Evolutionary conservation across 805 yeast species (phyloP).

Genomic region (Kazachstania kunashirensis): DNA sequence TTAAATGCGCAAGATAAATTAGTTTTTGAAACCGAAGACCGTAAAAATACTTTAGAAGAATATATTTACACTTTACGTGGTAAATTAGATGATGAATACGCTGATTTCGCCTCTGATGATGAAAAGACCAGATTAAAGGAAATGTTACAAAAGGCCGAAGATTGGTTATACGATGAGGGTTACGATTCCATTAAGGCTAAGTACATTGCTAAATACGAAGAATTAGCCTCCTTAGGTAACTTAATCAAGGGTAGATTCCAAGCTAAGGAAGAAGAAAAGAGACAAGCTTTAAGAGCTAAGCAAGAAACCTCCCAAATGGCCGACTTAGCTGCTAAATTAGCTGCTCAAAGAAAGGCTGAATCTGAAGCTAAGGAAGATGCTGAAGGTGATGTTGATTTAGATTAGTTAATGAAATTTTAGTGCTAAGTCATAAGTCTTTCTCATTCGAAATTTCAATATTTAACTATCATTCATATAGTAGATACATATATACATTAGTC

Average conservation of each 20-base stretch:
- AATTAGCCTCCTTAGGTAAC: slow-evolving; percentile 89
- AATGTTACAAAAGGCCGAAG: slow-evolving; percentile 79
- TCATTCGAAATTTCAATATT: too few species aligned
- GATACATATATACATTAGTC: too few species aligned
- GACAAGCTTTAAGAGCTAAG: slow-evolving; percentile 76
- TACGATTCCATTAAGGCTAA: slow-evolving; percentile 93
- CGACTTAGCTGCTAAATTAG: slow-evolving; percentile 73
- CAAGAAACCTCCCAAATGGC: slow-evolving; percentile 80
- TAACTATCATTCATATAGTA: too few species aligned
- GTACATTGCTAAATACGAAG: slow-evolving; percentile 96
- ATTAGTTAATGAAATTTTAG: slow-evolving; percentile 8
- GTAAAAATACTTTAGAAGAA: slow-evolving; percentile 96
- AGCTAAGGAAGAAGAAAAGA: slow-evolving; percentile 90
- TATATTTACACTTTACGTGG: slow-evolving; percentile 96
- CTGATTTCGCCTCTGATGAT: slow-evolving; percentile 78
- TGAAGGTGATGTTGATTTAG: slow-evolving; percentile 35
- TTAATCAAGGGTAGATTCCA: slow-evolving; percentile 90
- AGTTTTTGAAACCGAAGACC: slow-evolving; percentile 97
- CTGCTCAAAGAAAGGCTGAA: slow-evolving; percentile 62
- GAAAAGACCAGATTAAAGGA: slow-evolving; percentile 75
- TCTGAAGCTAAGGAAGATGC: slow-evolving; percentile 28
- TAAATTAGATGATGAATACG: slow-evolving; percentile 86
- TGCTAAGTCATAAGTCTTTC: too few species aligned
- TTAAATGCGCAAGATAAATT: slow-evolving; percentile 86
- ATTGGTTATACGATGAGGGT: slow-evolving; percentile 97